Evolutionary conservation across 2,329 filamentous ascomycete species (phyloP), one percentile per base, ranked within the genome.

Genomic region (Trichoderma harzianum): DNA sequence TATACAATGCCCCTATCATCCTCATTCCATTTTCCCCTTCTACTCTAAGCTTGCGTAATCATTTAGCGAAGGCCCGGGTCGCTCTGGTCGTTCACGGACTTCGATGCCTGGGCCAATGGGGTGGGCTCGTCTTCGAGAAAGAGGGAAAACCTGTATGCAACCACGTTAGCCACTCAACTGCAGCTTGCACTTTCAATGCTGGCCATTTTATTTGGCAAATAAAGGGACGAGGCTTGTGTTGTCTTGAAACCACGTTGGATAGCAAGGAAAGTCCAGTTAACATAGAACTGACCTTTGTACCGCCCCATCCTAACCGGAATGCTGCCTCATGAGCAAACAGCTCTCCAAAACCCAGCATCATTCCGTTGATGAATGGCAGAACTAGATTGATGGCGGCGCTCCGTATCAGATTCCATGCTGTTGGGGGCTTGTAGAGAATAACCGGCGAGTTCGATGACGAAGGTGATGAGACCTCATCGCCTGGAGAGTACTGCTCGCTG

Each of bases 271-370:
- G 63, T 18, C 10, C n/a, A 16, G 57, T n/a, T 32, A 34, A 26
- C 24, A 28, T 28, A 16, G 36, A 51, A 14, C 60, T 65, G 39
- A 98, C 96, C 90, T 96, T 97, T 73, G 96, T 98, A 69, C 92
- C 92, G 74, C 92, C 91, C 96, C 96, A 99, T 73, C 96, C 96
- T 76, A 98, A 84, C 78, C 95, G 87, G 79, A 95, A 99, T 2
- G 96, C 96, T 65, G 93, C 92, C 84, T 99, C 96, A 79, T 99
- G 96, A 69, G 96, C 96, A 82, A 99, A 95, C 66, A 99, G 84
- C 84, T 99, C 96, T 76, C 96, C 96, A 79, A 99, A 98, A 2
- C 96, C 96, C 78, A 99, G 84, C 96, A 99, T 99, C 86, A 99
- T 89, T 61, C 96, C 96, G 83, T 99, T 99, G 79, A 99, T 90